phyloP scores from a whole-genome alignment of 2,329 filamentous ascomycete species.

The Diaporthe velutina region DNA sequence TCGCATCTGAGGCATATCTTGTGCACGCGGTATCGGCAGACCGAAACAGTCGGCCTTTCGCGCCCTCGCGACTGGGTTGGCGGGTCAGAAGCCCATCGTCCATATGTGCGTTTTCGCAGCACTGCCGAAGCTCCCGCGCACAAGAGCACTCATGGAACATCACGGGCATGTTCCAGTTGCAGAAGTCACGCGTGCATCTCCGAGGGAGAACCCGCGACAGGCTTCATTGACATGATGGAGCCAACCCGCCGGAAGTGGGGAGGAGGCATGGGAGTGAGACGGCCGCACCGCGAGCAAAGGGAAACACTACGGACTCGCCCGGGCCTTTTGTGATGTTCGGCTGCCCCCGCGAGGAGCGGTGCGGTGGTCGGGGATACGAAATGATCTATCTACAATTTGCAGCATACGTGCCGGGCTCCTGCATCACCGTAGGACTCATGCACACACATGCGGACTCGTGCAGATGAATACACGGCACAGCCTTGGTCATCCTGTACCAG shows the following conservation, averaged over 20 bases:
- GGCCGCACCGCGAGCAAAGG: neutral
- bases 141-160: neutral
- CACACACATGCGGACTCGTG: neutral
- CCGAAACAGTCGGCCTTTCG: neutral
- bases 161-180: neutral
- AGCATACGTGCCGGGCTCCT: neutral
- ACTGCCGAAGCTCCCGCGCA: neutral
- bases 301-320: neutral
- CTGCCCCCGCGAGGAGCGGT: neutral
- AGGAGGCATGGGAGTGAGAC: conserved; percentile 1
- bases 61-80: neutral
- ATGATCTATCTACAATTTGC: neutral
- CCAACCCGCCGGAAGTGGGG: neutral
- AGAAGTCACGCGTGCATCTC: neutral
- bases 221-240: neutral
- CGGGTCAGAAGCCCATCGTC: neutral
- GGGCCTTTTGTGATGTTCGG: neutral
- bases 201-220: neutral
- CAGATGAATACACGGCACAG: conserved; percentile 6
- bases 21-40: neutral
- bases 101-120: no score
- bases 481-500: conserved; percentile 22
- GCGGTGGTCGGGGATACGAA: conserved; percentile 1
- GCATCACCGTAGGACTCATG: conserved; percentile 3
- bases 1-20: conserved; percentile 1